phyloP scores from a whole-genome alignment of 345 rosid species.

The Syzygium jambos region DNA sequence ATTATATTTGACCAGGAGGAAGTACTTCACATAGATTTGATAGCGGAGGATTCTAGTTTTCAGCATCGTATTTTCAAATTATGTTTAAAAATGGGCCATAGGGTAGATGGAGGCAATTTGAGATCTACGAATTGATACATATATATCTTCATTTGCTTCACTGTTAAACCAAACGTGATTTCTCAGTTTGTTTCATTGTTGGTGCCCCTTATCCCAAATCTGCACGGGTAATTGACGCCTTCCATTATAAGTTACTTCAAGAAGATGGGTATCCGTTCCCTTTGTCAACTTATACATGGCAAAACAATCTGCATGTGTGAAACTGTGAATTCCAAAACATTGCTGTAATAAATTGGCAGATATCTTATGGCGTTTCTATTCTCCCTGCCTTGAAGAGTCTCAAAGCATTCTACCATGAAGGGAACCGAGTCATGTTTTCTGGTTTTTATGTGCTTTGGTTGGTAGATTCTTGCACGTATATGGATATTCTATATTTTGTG shows the following conservation, averaged over 20 bases:
- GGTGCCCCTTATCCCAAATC: not conserved
- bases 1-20: not conserved
- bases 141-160: not conserved
- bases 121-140: not conserved
- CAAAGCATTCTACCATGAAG: not conserved
- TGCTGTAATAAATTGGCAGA: too few relatives aligned
- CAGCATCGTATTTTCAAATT: not conserved
- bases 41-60: not conserved
- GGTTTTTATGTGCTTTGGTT: not conserved
- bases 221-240: not conserved
- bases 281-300: not conserved
- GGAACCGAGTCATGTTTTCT: not conserved
- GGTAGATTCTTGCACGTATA: not conserved
- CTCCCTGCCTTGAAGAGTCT: not conserved
- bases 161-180: not conserved
- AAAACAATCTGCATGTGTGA: not conserved
- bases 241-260: not conserved
- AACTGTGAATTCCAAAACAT: too few relatives aligned
- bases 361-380: not conserved
- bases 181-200: not conserved
- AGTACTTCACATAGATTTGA: not conserved
- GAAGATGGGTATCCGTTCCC: not conserved
- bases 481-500: not conserved
- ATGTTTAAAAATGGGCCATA: not conserved
- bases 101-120: not conserved